Percentiles rank a stretch among this genome's conserved stretches.
Evolutionary conservation across 495 filamentous ascomycete species (phyloP).

Genomic region (Talaromyces borbonicus): DNA sequence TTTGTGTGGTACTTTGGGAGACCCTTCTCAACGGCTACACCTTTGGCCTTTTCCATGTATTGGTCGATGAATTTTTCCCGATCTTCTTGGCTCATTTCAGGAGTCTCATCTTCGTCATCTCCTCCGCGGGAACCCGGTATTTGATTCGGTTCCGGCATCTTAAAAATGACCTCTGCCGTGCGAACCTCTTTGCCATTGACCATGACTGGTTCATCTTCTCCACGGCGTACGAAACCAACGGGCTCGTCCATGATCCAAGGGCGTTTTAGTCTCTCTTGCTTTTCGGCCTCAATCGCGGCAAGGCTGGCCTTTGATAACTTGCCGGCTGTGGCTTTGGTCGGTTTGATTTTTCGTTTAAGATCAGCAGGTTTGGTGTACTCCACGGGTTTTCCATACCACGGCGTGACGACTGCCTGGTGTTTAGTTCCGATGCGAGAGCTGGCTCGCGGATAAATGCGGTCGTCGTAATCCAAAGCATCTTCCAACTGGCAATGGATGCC

Average conservation of each 20-base stretch:
- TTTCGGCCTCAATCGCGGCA: slow-evolving; percentile 72
- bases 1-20: slow-evolving; percentile 68
- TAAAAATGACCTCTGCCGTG: slow-evolving; percentile 45
- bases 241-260: slow-evolving; percentile 94
- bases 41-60: slow-evolving; percentile 62
- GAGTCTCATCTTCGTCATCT: slow-evolving; percentile 35
- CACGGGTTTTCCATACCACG: slow-evolving; percentile 78
- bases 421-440: slow-evolving; percentile 86
- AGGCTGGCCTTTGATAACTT: slow-evolving; percentile 70
- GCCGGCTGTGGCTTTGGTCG: slow-evolving; percentile 54
- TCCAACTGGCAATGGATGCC: slow-evolving; percentile 94
- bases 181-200: slow-evolving; percentile 40
- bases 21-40: slow-evolving; percentile 49
- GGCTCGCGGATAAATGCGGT: slow-evolving; percentile 93
- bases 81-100: slow-evolving; percentile 28
- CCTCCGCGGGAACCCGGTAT: slow-evolving; percentile 32
- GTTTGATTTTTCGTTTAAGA: slow-evolving; percentile 63
- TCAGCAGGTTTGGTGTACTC: slow-evolving; percentile 83
- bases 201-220: slow-evolving; percentile 55
- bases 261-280: slow-evolving; percentile 61
- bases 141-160: slow-evolving; percentile 40
- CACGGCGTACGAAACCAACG: slow-evolving; percentile 69
- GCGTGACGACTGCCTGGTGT: slow-evolving; percentile 77
- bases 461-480: slow-evolving; percentile 94
- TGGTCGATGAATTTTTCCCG: slow-evolving; percentile 53